Evolutionary conservation across 2,329 filamentous ascomycete species (phyloP).

Genomic region (Xylaria sp.): DNA sequence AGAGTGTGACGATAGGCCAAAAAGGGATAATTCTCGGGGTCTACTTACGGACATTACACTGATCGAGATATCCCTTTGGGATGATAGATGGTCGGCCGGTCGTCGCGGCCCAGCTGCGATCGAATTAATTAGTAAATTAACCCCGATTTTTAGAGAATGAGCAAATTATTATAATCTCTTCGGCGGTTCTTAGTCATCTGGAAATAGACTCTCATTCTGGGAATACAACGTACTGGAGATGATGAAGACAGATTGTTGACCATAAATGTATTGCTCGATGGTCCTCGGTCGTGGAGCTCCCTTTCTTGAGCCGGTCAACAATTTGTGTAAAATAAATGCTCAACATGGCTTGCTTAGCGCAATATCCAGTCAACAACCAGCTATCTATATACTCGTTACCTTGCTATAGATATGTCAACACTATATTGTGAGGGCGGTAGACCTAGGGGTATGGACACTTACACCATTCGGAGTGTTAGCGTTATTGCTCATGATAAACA

Average conservation of each 20-base stretch:
- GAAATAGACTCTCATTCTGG: neutral
- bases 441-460: slow-evolving; percentile 7
- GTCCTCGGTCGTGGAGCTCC: slow-evolving; percentile 42
- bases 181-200: slow-evolving; percentile 2
- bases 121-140: too few relatives aligned
- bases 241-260: slow-evolving; percentile 46
- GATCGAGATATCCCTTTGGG: slow-evolving; percentile 45
- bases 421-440: neutral
- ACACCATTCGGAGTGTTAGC: slow-evolving; percentile 40
- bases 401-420: slow-evolving; percentile 30
- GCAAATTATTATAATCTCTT: too few relatives aligned
- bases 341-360: slow-evolving; percentile 50
- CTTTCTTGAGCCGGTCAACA: slow-evolving; percentile 43
- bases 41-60: slow-evolving; percentile 43
- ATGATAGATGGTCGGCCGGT: slow-evolving; percentile 48
- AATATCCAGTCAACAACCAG: slow-evolving; percentile 50
- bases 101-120: slow-evolving; percentile 47
- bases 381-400: slow-evolving; percentile 49
- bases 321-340: slow-evolving; percentile 51
- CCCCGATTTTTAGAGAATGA: too few relatives aligned
- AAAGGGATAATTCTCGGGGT: neutral
- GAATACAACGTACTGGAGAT: slow-evolving; percentile 41
- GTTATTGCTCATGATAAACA: slow-evolving; percentile 48
- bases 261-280: slow-evolving; percentile 45
- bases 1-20: neutral